Percentiles rank a stretch among this genome's conserved stretches.
Evolutionary conservation across 2,329 filamentous ascomycete species (phyloP).

Genomic region (Huntiella abstrusa): DNA sequence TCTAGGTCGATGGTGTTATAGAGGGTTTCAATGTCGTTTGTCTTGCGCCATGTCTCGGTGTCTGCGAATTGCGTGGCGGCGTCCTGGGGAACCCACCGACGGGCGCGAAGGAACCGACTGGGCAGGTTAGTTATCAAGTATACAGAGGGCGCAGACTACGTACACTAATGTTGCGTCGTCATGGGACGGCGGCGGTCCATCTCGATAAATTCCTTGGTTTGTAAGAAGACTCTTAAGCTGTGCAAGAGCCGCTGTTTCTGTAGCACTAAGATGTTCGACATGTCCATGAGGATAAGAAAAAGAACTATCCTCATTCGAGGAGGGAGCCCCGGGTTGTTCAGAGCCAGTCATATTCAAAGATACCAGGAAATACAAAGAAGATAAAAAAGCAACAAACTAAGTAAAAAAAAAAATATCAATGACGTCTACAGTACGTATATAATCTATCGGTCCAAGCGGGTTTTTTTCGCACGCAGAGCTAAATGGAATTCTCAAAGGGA

Average conservation of each 20-base stretch:
- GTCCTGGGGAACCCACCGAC: slow-evolving; percentile 60
- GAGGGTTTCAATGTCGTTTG: slow-evolving; percentile 58
- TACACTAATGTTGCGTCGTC: slow-evolving; percentile 58
- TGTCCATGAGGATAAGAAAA: slow-evolving; percentile 57
- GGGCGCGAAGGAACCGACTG: slow-evolving; percentile 71
- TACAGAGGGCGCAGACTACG: slow-evolving; percentile 14
- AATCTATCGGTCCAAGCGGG: not conserved
- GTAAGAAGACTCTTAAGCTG: slow-evolving; percentile 53
- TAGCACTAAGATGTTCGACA: slow-evolving; percentile 52
- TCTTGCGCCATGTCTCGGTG: slow-evolving; percentile 70
- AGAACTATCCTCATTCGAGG: slow-evolving; percentile 16
- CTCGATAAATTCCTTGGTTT: slow-evolving; percentile 44
- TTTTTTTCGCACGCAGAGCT: no score
- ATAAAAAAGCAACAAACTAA: not conserved
- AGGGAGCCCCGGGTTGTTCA: not conserved
- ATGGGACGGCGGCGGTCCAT: slow-evolving; percentile 39
- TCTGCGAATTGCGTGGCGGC: slow-evolving; percentile 72
- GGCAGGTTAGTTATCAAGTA: slow-evolving; percentile 9
- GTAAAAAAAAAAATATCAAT: not conserved
- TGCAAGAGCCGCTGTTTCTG: slow-evolving; percentile 47
- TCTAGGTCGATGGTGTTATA: slow-evolving; percentile 76
- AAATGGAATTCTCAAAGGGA: no score
- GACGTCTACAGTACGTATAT: not conserved
- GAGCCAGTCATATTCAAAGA: no score
- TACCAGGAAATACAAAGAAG: not conserved